These are phyloP conservation scores for Blastocystis sp. DNA, from an alignment of 352 stramenopile species.

Conservation along the genomic window DNA sequence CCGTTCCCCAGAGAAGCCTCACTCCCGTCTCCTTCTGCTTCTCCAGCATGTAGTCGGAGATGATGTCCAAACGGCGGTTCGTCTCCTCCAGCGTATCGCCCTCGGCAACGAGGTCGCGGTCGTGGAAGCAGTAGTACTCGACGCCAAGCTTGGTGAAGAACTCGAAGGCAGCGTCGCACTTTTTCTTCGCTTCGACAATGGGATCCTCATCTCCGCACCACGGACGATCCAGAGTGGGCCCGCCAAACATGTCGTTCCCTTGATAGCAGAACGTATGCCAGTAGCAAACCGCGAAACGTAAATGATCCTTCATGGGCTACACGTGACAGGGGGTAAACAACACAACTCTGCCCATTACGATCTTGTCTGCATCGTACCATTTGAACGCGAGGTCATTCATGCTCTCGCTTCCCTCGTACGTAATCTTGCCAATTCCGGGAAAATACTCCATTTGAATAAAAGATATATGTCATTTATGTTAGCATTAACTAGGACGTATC, in stretches of 20 bases:
- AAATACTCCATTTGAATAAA: constrained; percentile 77
- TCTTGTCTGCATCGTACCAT: constrained; percentile 83
- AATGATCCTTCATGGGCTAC: constrained; percentile 64
- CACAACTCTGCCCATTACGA: constrained; percentile 81
- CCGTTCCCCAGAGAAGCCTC: constrained; percentile 83
- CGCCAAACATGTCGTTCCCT: constrained; percentile 80
- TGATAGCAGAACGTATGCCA: constrained; percentile 80
- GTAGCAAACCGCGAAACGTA: constrained; percentile 77
- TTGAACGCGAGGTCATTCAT: constrained; percentile 80
- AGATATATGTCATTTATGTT: no score
- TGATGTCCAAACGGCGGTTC: constrained; percentile 78
- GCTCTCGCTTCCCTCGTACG: constrained; percentile 79
- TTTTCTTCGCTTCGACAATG: constrained; percentile 81
- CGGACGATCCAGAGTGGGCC: constrained; percentile 76
- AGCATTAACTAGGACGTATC: no score
- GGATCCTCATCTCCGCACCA: constrained; percentile 78
- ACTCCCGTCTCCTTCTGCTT: constrained; percentile 82
- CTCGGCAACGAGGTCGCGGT: constrained; percentile 82
- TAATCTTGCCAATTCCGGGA: constrained; percentile 79
- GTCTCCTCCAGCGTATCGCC: constrained; percentile 78
- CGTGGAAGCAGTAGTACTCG: constrained; percentile 85
- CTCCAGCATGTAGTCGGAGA: constrained; percentile 79
- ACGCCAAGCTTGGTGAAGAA: constrained; percentile 85
- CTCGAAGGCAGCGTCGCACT: constrained; percentile 84
- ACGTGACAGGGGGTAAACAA: not conserved